phyloP scores from a whole-genome alignment of 768 basidiomycete species.

The Russula compacta region DNA sequence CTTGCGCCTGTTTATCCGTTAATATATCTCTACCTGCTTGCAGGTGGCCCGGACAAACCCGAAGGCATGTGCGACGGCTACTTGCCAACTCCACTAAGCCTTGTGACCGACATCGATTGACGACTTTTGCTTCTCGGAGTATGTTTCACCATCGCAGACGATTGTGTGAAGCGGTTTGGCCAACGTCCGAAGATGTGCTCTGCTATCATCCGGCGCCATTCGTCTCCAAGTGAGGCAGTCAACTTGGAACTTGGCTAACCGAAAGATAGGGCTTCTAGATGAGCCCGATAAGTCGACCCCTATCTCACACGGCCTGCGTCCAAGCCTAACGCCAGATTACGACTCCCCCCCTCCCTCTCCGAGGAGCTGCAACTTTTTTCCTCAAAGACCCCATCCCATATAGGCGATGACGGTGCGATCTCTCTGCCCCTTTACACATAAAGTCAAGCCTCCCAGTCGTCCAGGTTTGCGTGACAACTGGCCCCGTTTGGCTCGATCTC shows the following conservation, averaged over 20 bases:
- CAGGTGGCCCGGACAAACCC: conserved; percentile 8
- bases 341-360: not conserved
- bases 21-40: not conserved
- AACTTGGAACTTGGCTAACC: not conserved
- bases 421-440: not conserved
- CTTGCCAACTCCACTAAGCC: not conserved
- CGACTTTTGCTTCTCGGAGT: not conserved
- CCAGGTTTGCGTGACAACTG: not conserved
- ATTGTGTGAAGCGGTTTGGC: not conserved
- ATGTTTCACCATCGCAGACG: not conserved
- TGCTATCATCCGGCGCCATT: not conserved
- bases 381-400: not conserved
- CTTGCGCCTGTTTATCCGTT: not conserved
- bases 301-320: not conserved
- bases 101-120: conserved; percentile 16
- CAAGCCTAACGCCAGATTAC: not conserved
- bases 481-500: not conserved
- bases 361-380: not conserved
- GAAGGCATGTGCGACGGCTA: conserved; percentile 5
- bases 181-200: not conserved
- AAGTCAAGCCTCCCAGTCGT: not conserved
- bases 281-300: conserved; percentile 13
- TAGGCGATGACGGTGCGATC: not conserved
- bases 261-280: conserved; percentile 14
- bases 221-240: conserved; percentile 1